Evolutionary conservation across 1,284 basidiomycete species (phyloP).

Genomic region (Stygiomarasmius scandens): DNA sequence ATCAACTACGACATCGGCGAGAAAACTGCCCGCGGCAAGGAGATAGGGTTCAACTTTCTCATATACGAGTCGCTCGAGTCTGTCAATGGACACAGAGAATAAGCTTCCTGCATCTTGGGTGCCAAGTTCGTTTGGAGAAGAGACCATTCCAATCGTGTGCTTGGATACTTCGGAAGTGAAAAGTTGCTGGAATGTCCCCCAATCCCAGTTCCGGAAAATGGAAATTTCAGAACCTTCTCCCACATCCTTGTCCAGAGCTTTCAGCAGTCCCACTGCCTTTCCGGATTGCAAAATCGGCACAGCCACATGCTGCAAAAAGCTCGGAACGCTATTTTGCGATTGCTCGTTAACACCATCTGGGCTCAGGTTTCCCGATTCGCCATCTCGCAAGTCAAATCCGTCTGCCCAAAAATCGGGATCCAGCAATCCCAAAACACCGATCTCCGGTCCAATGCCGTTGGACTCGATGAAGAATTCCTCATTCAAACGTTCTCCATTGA

Average conservation of each 20-base stretch:
- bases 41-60: constrained; percentile 67
- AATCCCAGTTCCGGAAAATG: constrained; percentile 28
- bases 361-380: constrained; percentile 24
- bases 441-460: constrained; percentile 51
- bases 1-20: constrained; percentile 64
- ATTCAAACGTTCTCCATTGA: constrained; percentile 48
- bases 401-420: constrained; percentile 83
- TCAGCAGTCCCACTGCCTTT: constrained; percentile 77
- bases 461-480: constrained; percentile 84
- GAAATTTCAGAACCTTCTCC: constrained; percentile 19
- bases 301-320: constrained; percentile 62
- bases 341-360: constrained; percentile 25
- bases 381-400: constrained; percentile 62
- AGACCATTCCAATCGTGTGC: too few relatives aligned
- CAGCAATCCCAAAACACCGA: constrained; percentile 45
- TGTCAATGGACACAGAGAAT: constrained; percentile 57
- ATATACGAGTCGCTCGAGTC: constrained; percentile 62
- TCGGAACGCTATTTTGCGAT: constrained; percentile 50
- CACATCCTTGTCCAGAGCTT: constrained; percentile 39
- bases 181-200: constrained; percentile 36
- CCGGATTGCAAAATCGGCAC: constrained; percentile 69
- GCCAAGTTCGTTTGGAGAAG: too few relatives aligned
- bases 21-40: constrained; percentile 51
- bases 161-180: constrained; percentile 16
- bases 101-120: constrained; percentile 20